These are phyloP conservation scores for Paxillus ammoniavirescens DNA, from an alignment of 768 basidiomycete genomes.

Conservation along the genomic window DNA sequence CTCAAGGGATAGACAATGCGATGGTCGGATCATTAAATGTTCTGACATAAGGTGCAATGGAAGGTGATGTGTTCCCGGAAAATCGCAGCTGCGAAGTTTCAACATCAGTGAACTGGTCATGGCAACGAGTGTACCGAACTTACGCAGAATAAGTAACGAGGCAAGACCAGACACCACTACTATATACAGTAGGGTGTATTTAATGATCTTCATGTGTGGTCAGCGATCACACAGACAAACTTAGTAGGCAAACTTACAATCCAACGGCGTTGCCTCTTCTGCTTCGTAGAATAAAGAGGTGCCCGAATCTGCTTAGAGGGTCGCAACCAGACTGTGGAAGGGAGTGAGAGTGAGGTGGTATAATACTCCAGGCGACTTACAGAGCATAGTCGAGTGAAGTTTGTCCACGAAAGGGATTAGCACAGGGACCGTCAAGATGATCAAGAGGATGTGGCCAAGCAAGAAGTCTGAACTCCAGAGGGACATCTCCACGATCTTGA, in stretches of 20 bases:
- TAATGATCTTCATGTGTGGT: conserved; percentile 57
- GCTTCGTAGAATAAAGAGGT: conserved; percentile 91
- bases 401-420: conserved; percentile 87
- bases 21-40: conserved; percentile 60
- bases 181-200: conserved; percentile 83
- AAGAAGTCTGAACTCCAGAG: conserved; percentile 96
- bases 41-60: conserved; percentile 81
- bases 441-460: conserved; percentile 77
- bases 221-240: not conserved
- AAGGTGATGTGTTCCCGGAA: conserved; percentile 81
- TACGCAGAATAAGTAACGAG: conserved; percentile 81
- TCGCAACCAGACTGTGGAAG: conserved; percentile 80
- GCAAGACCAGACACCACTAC: conserved; percentile 74
- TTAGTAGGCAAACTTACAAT: conserved; percentile 51
- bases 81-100: conserved; percentile 55
- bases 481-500: conserved; percentile 98
- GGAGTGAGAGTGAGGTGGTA: conserved; percentile 4
- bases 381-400: conserved; percentile 90
- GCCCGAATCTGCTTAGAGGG: conserved; percentile 93
- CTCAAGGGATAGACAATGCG: conserved; percentile 11
- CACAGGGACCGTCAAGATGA: conserved; percentile 82
- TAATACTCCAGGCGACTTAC: conserved; percentile 44
- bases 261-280: conserved; percentile 89
- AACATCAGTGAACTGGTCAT: conserved; percentile 11
- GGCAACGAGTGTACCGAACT: conserved; percentile 31